Evolutionary conservation across 139 green algal genomes (phyloP).

Genomic region (Coelastrella sp.): DNA sequence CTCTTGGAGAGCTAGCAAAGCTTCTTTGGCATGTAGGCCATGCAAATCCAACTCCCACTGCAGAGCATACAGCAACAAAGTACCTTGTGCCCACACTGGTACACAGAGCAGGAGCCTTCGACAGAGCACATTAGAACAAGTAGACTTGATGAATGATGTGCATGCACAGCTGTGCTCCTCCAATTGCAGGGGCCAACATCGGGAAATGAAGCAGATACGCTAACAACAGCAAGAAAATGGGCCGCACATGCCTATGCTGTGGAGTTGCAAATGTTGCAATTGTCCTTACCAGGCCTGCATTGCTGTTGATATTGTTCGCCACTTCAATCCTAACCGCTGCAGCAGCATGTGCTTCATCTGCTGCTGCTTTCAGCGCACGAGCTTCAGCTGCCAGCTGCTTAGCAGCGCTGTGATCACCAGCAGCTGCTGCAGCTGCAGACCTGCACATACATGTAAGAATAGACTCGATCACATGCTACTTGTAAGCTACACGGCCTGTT

Average conservation of each 20-base stretch:
- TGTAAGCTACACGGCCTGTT: no score
- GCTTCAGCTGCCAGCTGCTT: slow-evolving; percentile 7
- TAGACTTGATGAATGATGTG: neutral
- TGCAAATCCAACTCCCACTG: slow-evolving; percentile 36
- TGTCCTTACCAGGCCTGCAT: slow-evolving; percentile 13
- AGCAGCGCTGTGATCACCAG: slow-evolving; percentile 5
- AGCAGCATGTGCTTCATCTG: slow-evolving; percentile 31
- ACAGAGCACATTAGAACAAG: neutral
- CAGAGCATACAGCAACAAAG: neutral
- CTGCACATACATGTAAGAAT: neutral
- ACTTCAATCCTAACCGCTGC: slow-evolving; percentile 35
- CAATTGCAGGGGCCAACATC: no score
- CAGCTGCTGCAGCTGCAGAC: slow-evolving; percentile 22
- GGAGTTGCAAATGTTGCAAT: neutral
- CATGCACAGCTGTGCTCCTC: no score
- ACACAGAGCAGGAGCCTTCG: neutral
- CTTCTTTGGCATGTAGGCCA: slow-evolving; percentile 28
- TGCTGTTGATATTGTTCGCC: neutral
- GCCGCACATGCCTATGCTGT: neutral
- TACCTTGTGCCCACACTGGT: no score
- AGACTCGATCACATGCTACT: no score
- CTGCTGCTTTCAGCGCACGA: neutral
- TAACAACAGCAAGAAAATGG: neutral
- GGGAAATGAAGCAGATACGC: neutral
- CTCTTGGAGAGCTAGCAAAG: slow-evolving; percentile 11